Percentiles rank a stretch among this genome's conserved stretches.
Evolutionary conservation across 2,329 filamentous ascomycete species (phyloP).

Genomic region (Fusarium sp.): DNA sequence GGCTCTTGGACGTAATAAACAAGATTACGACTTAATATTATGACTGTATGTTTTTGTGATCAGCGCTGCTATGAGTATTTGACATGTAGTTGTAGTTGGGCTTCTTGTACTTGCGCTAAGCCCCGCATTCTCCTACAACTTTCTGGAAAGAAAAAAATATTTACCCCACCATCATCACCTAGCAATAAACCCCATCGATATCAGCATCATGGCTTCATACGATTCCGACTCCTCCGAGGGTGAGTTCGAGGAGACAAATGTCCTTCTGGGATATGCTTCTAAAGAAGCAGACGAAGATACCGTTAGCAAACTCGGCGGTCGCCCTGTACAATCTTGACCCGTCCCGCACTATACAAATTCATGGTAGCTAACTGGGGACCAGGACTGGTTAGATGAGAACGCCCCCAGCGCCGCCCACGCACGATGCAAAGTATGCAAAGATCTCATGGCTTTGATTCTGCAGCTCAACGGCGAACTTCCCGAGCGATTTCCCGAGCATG

Average conservation of each 20-base stretch:
- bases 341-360: slow-evolving; percentile 4
- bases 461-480: slow-evolving; percentile 93
- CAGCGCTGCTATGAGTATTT: not conserved
- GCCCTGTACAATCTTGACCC: slow-evolving; percentile 74
- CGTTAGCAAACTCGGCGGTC: slow-evolving; percentile 89
- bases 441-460: slow-evolving; percentile 84
- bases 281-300: slow-evolving; percentile 83
- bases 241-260: slow-evolving; percentile 83
- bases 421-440: slow-evolving; percentile 88
- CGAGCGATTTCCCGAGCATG: slow-evolving; percentile 86
- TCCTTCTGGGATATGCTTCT: slow-evolving; percentile 90
- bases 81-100: slow-evolving; percentile 9
- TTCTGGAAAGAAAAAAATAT: slow-evolving; percentile 53
- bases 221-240: slow-evolving; percentile 87
- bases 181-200: slow-evolving; percentile 36
- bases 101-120: slow-evolving; percentile 46
- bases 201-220: slow-evolving; percentile 75
- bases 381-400: slow-evolving; percentile 86
- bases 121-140: slow-evolving; percentile 49
- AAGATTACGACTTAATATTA: slow-evolving; percentile 38
- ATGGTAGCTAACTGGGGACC: slow-evolving; percentile 35
- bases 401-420: slow-evolving; percentile 82
- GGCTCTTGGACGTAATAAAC: slow-evolving; percentile 48
- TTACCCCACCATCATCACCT: slow-evolving; percentile 55
- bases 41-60: slow-evolving; percentile 10